A percentile compares a stretch with the other conserved stretches of the same genome.
phyloP scores from a whole-genome alignment of 2,329 filamentous ascomycete species.

The Phaeophleospora eucalypticola region DNA sequence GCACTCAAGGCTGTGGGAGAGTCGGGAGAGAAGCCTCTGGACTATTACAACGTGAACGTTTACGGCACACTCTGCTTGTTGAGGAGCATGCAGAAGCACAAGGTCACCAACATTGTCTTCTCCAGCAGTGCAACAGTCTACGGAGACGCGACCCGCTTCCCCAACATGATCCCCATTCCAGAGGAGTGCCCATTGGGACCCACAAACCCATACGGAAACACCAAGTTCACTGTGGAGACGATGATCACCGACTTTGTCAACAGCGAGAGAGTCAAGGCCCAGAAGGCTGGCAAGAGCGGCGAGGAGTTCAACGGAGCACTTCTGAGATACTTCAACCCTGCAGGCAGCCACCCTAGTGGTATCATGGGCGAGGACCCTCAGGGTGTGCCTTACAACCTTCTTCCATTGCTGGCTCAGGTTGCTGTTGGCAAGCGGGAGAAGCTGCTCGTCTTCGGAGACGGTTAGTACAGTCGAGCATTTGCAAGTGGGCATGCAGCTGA shows the following conservation, averaged over 20 bases:
- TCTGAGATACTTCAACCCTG: constrained; percentile 96
- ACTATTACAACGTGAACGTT: constrained; percentile 98
- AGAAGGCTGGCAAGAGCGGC: constrained; percentile 71
- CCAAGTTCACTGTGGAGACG: constrained; percentile 86
- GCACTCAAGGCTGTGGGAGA: constrained; percentile 98
- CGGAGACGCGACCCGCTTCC: constrained; percentile 91
- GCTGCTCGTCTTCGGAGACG: constrained; percentile 88
- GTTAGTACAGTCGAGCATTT: constrained; percentile 48
- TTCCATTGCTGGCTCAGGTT: constrained; percentile 91
- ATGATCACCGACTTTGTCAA: constrained; percentile 89
- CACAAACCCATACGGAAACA: constrained; percentile 96
- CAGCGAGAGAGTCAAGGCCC: constrained; percentile 75
- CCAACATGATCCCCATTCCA: constrained; percentile 98
- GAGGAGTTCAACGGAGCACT: constrained; percentile 90
- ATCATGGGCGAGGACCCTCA: constrained; percentile 98
- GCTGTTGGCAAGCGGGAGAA: constrained; percentile 93
- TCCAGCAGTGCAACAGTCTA: constrained; percentile 98
- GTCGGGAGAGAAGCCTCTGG: constrained; percentile 86
- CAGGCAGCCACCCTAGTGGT: constrained; percentile 87
- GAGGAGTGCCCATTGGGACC: constrained; percentile 94
- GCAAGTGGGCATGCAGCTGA: neutral
- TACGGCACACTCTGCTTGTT: constrained; percentile 86
- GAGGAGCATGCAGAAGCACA: constrained; percentile 79
- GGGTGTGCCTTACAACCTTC: constrained; percentile 90
- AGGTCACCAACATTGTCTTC: constrained; percentile 96